These are phyloP conservation scores for Kappamyces sp. DNA, from an alignment of 192 early-diverging fungal genomes.

Conservation along the genomic window DNA sequence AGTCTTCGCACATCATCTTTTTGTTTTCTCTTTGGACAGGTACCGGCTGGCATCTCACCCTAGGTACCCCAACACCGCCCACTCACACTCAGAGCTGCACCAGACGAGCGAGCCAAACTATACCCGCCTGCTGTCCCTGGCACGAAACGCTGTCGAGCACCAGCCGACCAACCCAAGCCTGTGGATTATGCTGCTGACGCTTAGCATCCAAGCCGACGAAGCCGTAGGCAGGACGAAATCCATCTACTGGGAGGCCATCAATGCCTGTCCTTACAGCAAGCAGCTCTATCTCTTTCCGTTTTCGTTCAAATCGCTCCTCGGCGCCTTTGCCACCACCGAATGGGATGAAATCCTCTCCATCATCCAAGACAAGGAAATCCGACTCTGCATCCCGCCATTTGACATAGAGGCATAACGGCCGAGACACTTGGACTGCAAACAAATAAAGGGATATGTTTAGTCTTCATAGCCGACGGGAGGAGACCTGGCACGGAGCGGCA, in stretches of 20 bases:
- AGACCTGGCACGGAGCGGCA: slow-evolving; percentile 16
- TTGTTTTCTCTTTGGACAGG: no score
- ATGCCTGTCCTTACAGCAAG: neutral
- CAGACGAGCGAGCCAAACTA: no score
- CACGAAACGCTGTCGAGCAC: no score
- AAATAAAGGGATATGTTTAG: slow-evolving; percentile 2
- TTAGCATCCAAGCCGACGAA: no score
- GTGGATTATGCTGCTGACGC: no score
- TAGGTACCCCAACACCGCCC: no score
- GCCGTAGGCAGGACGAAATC: neutral
- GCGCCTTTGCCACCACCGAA: slow-evolving; percentile 41
- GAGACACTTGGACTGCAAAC: neutral
- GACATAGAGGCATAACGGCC: slow-evolving; percentile 22
- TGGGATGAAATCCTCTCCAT: slow-evolving; percentile 43
- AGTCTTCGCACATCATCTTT: no score
- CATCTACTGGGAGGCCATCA: neutral
- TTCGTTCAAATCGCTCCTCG: slow-evolving; percentile 21
- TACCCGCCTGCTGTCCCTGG: no score
- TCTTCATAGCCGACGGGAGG: slow-evolving; percentile 29
- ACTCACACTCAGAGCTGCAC: no score
- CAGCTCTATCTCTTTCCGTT: slow-evolving; percentile 15
- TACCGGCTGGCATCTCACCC: no score
- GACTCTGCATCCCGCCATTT: slow-evolving; percentile 28
- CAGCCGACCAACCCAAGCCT: no score
- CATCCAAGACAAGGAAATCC: slow-evolving; percentile 64